Percentiles rank a stretch among this genome's conserved stretches.
phyloP scores from a whole-genome alignment of 495 filamentous ascomycete species.

The Penicillium herquei region DNA sequence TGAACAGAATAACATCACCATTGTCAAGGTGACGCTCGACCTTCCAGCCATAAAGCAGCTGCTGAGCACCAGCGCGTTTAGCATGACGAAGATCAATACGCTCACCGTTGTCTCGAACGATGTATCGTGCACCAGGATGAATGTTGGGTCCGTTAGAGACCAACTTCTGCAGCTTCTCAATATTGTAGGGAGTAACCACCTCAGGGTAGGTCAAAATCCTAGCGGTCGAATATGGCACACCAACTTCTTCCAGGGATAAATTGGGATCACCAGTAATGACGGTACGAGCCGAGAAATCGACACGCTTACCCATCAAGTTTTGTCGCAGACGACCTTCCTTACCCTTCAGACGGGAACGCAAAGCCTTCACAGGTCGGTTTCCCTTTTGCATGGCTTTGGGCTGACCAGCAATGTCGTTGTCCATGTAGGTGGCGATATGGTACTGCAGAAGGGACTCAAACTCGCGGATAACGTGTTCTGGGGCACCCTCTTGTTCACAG shows the following conservation, averaged over 20 bases:
- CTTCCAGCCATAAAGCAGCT: slow-evolving; percentile 94
- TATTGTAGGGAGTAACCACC: slow-evolving; percentile 97
- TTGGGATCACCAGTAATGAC: slow-evolving; percentile 99
- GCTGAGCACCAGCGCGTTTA: slow-evolving; percentile 75
- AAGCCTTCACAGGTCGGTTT: slow-evolving; percentile 91
- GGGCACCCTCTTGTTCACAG: slow-evolving; percentile 83
- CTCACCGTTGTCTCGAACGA: slow-evolving; percentile 87
- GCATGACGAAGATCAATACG: slow-evolving; percentile 92
- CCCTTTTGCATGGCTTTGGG: slow-evolving; percentile 96
- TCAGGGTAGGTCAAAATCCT: slow-evolving; percentile 91
- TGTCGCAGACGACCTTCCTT: slow-evolving; percentile 97
- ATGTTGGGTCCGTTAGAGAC: slow-evolving; percentile 92
- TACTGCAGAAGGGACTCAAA: slow-evolving; percentile 94
- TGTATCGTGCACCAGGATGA: slow-evolving; percentile 93
- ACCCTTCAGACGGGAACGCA: slow-evolving; percentile 93
- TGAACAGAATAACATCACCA: slow-evolving; percentile 98
- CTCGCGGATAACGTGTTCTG: slow-evolving; percentile 82
- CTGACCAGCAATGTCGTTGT: slow-evolving; percentile 96
- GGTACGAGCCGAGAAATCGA: slow-evolving; percentile 98
- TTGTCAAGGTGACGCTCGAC: slow-evolving; percentile 95
- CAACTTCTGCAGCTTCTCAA: slow-evolving; percentile 80
- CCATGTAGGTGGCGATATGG: slow-evolving; percentile 98
- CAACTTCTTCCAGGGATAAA: slow-evolving; percentile 91
- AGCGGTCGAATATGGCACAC: slow-evolving; percentile 87
- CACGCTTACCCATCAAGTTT: slow-evolving; percentile 99